Evolutionary conservation across 192 early-diverging fungal genomes (phyloP).

Genomic region (Borealophlyctis nickersoniae): DNA sequence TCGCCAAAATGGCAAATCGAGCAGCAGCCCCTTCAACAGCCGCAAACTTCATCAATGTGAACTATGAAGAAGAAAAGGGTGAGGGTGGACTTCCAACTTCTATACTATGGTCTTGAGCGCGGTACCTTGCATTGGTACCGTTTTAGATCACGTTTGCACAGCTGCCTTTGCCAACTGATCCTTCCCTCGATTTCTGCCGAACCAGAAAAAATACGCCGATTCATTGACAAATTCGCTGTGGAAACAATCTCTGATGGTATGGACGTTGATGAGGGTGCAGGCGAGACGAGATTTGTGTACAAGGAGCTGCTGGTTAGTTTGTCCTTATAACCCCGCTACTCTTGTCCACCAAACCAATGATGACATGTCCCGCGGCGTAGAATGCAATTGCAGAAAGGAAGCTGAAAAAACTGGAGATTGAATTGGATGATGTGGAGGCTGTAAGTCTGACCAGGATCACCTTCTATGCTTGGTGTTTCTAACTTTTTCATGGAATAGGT

Average conservation of each 20-base stretch:
- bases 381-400: slow-evolving; percentile 32
- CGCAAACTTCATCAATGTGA: slow-evolving; percentile 24
- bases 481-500: not conserved
- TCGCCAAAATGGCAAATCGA: slow-evolving; percentile 16
- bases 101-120: too few species aligned
- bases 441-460: slow-evolving; percentile 11
- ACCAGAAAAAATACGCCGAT: slow-evolving; percentile 34
- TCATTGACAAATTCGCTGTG: slow-evolving; percentile 37
- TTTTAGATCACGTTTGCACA: not conserved
- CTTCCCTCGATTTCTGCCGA: too few species aligned
- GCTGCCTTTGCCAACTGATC: too few species aligned
- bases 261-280: not conserved
- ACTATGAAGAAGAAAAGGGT: slow-evolving; percentile 49
- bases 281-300: slow-evolving; percentile 23
- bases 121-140: not conserved
- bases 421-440: slow-evolving; percentile 44
- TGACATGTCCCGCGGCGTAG: slow-evolving; percentile 10
- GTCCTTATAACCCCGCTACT: not conserved
- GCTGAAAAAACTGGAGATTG: slow-evolving; percentile 32
- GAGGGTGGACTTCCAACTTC: not conserved
- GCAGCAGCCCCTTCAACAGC: too few species aligned
- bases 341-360: not conserved
- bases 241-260: slow-evolving; percentile 11
- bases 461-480: not conserved
- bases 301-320: slow-evolving; percentile 29